Evolutionary conservation across 768 basidiomycete genomes (phyloP).

Genomic region (Rhizopogon sp.): DNA sequence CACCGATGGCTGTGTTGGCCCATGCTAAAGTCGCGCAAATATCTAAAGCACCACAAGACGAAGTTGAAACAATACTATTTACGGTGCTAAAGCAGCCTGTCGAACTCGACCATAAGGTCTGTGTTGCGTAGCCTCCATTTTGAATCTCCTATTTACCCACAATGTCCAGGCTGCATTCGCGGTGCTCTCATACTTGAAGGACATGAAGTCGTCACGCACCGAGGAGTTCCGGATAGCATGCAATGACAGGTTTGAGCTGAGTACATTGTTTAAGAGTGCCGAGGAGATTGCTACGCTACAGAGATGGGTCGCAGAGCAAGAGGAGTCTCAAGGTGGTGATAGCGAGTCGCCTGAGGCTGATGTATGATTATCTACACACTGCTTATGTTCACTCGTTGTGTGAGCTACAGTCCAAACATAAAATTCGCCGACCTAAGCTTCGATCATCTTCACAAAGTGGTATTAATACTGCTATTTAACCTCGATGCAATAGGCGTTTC

Average conservation of each 20-base stretch:
- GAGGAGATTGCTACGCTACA: conserved; percentile 45
- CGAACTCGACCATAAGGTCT: conserved; percentile 44
- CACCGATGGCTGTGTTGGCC: conserved; percentile 53
- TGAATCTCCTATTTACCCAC: neutral
- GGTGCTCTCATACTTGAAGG: conserved; percentile 43
- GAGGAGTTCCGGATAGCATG: conserved; percentile 61
- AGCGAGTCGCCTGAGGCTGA: neutral
- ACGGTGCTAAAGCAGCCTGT: conserved; percentile 39
- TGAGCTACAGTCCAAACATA: neutral
- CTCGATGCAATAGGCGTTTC: no score
- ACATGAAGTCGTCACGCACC: conserved; percentile 44
- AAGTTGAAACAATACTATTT: conserved; percentile 59
- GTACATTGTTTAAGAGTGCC: conserved; percentile 60
- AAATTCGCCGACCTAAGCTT: no score
- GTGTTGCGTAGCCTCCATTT: neutral
- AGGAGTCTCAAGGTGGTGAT: conserved; percentile 6
- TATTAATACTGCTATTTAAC: no score
- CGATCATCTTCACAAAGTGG: no score
- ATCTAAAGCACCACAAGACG: conserved; percentile 45
- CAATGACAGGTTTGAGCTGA: conserved; percentile 48
- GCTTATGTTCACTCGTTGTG: neutral
- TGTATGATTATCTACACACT: neutral
- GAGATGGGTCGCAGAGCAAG: conserved; percentile 14
- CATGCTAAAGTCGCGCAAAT: conserved; percentile 50
- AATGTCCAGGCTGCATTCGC: conserved; percentile 44